Evolutionary conservation across 495 filamentous ascomycete species (phyloP).

Genomic region (Cercophora samala): DNA sequence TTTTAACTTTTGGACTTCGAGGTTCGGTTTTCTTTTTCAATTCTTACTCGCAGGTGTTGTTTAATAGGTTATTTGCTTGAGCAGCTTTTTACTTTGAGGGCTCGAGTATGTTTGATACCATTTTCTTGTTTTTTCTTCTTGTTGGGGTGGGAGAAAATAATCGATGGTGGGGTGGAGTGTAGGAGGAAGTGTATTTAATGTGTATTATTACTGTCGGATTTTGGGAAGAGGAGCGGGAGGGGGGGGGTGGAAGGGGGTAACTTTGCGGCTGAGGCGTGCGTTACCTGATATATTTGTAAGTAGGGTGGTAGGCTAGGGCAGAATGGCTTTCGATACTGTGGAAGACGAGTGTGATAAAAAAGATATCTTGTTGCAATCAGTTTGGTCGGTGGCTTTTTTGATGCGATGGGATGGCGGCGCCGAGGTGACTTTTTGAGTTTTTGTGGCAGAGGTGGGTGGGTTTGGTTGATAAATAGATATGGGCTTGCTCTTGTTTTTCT

Average conservation of each 20-base stretch:
- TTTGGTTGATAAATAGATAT: too few relatives aligned
- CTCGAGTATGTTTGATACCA: not conserved
- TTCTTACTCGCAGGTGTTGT: not conserved
- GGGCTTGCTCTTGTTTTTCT: too few relatives aligned
- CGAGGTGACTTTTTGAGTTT: too few relatives aligned
- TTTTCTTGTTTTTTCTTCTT: not conserved
- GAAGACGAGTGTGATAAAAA: too few relatives aligned
- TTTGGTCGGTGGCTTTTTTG: too few relatives aligned
- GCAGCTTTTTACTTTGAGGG: not conserved
- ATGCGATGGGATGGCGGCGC: too few relatives aligned
- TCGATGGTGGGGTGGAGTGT: not conserved
- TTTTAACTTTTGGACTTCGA: not conserved
- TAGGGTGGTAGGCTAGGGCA: not conserved
- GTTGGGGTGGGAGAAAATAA: not conserved
- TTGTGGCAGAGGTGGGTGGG: too few relatives aligned
- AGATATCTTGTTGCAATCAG: too few relatives aligned
- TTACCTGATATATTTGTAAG: not conserved
- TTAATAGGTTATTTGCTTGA: not conserved
- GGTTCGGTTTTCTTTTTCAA: not conserved
- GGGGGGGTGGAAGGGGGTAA: too few relatives aligned
- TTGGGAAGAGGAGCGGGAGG: too few relatives aligned
- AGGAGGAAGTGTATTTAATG: not conserved
- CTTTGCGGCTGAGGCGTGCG: not conserved
- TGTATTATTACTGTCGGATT: not conserved
- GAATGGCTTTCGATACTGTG: too few relatives aligned